Evolutionary conservation across 2,329 filamentous ascomycete genomes (phyloP), one percentile per base, ranked within the genome.

Genomic region (Fusarium oligoseptatum): DNA sequence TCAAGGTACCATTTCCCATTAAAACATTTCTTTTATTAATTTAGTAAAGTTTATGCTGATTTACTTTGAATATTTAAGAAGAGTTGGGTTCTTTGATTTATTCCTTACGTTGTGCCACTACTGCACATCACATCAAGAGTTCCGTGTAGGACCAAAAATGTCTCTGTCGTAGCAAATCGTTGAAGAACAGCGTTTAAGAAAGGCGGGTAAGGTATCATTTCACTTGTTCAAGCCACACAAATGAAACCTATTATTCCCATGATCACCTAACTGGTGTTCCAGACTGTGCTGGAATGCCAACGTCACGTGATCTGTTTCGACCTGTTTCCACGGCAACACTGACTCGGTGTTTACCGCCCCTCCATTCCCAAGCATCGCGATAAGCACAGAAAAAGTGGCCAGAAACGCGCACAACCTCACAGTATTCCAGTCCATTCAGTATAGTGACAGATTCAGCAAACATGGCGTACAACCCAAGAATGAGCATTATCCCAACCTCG

Each of bases 381-480:
- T 57, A 65, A 66, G 36, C 50, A 36, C 61, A 15, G 29, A 50
- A 64, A 56, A 50, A 50, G 64, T 45, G 66, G 58, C 29, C 52
- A 60, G 60, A 63, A 45, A 63, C 55, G 15, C 37, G 41, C 66
- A 63, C 27, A 66, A 43, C 32, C 48, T 32, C 14, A 24, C 64
- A 67, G 29, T 10, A 63, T 55, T 56, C 57, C 27, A 64, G 39
- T 41, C 36, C n/a, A 50, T 55, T 22, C 15, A 15, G 24, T 4
- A 41, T 34, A 50, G 7, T 39, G 45, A 55, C 50, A 52, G 22
- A 73, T 64, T 39, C 66, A 48, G 22, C 52, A 69, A 84, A 70
- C 10, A 91, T 91, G 89, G 83, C 89, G 58, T 91, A 87, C 84
- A 91, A 91, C 67, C 84, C 86, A 68, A 84, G 89, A 76, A 89